These are phyloP conservation scores for Amylostereum areolatum DNA, from an alignment of 1,284 basidiomycete genomes.

Conservation along the genomic window DNA sequence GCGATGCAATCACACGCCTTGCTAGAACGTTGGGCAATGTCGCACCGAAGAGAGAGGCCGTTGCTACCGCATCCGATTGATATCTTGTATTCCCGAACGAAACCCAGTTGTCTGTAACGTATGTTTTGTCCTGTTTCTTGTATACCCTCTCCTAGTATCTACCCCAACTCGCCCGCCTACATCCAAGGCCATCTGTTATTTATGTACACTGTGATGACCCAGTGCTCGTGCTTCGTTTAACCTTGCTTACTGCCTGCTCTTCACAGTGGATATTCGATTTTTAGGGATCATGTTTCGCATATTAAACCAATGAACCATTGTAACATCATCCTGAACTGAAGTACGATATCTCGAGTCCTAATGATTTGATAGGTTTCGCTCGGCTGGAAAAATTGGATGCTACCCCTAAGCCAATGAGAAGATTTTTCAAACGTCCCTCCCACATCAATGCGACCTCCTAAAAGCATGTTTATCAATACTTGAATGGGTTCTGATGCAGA, in stretches of 20 bases:
- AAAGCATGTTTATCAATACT: neutral
- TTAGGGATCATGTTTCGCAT: too few species aligned
- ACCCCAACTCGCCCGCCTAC: neutral
- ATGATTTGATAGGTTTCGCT: constrained; percentile 77
- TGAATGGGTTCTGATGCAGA: neutral
- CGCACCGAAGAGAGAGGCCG: constrained; percentile 18
- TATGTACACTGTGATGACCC: too few species aligned
- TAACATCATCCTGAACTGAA: constrained; percentile 64
- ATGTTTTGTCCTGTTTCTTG: neutral
- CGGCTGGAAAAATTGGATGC: constrained; percentile 83
- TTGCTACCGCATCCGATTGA: constrained; percentile 12
- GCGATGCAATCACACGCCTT: constrained; percentile 57
- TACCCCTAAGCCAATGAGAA: constrained; percentile 85
- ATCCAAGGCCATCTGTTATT: too few species aligned
- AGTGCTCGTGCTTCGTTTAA: too few species aligned
- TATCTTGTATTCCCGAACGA: neutral
- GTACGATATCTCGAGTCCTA: constrained; percentile 89
- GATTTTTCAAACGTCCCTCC: constrained; percentile 88
- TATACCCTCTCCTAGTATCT: neutral
- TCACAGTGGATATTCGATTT: too few species aligned
- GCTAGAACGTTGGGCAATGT: constrained; percentile 50
- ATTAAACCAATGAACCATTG: too few species aligned
- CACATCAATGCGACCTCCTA: constrained; percentile 88
- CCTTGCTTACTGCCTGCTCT: too few species aligned
- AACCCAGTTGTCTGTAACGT: neutral